Evolutionary conservation across 2,329 filamentous ascomycete genomes (phyloP).

Genomic region (Diaporthe australafricana): DNA sequence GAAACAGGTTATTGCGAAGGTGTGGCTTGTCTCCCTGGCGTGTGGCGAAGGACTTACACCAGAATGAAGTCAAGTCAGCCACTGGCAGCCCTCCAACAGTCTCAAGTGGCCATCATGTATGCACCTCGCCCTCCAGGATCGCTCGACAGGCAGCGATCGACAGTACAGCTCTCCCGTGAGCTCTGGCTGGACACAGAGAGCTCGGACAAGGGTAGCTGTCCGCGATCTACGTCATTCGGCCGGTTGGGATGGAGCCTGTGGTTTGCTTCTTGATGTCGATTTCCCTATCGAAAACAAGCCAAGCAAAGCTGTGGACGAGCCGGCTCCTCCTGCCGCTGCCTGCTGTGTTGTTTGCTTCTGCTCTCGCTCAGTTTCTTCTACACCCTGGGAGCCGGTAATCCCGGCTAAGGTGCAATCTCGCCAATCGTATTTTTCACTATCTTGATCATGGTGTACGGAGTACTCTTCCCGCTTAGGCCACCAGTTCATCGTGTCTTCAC

Average conservation of each 20-base stretch:
- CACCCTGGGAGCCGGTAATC: background rate
- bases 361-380: background rate
- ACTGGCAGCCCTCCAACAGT: conserved; percentile 3
- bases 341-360: background rate
- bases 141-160: conserved; percentile 29
- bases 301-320: too few relatives aligned
- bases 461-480: conserved; percentile 6
- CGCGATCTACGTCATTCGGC: conserved; percentile 31
- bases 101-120: conserved; percentile 17
- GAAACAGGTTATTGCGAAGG: conserved; percentile 40
- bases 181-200: background rate
- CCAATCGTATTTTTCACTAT: background rate
- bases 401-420: background rate
- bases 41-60: conserved; percentile 39
- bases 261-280: conserved; percentile 14
- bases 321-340: background rate
- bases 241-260: conserved; percentile 1
- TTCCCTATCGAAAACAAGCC: conserved; percentile 8
- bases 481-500: background rate
- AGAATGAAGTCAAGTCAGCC: conserved; percentile 30
- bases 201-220: conserved; percentile 16
- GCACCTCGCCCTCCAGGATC: conserved; percentile 21
- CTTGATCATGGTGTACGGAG: background rate
- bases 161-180: background rate
- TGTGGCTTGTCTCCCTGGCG: conserved; percentile 38